phyloP scores from a whole-genome alignment of 306 rosid species.

The Parietaria judaica region DNA sequence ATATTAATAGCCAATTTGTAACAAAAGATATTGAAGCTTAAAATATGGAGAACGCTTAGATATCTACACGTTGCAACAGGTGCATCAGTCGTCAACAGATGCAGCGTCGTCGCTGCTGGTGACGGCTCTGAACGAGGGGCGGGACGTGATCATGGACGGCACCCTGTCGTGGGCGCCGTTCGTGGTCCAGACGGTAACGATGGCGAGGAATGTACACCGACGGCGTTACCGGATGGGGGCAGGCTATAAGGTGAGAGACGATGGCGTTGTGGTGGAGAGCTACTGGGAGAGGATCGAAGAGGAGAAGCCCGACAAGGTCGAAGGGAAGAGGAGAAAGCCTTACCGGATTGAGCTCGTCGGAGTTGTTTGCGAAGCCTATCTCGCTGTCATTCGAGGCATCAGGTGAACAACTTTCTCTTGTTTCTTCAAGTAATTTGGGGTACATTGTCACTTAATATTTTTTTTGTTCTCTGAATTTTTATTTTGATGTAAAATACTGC shows the following conservation, averaged over 20 bases:
- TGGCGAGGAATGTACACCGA: conserved; percentile 91
- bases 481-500: background rate
- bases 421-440: background rate
- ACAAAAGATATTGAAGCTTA: too few species aligned
- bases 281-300: conserved; percentile 73
- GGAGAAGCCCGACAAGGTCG: conserved; percentile 60
- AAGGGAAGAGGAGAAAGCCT: conserved; percentile 76
- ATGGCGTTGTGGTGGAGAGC: conserved; percentile 61
- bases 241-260: conserved; percentile 54
- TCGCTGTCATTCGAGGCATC: conserved; percentile 82
- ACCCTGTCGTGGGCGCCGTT: conserved; percentile 95
- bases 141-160: conserved; percentile 97
- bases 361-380: conserved; percentile 92
- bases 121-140: conserved; percentile 85
- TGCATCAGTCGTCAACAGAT: conserved; percentile 92
- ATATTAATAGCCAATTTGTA: too few species aligned
- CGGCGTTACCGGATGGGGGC: conserved; percentile 89
- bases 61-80: conserved; percentile 34
- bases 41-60: too few species aligned
- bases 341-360: conserved; percentile 96
- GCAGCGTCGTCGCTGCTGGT: conserved; percentile 94
- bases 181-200: conserved; percentile 90
- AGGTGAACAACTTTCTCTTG: conserved; percentile 31
- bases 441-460: conserved; percentile 1
- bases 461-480: conserved; percentile 1